phyloP scores from a whole-genome alignment of 1,284 basidiomycete genomes.

The Pyrrhoderma lamaoense region DNA sequence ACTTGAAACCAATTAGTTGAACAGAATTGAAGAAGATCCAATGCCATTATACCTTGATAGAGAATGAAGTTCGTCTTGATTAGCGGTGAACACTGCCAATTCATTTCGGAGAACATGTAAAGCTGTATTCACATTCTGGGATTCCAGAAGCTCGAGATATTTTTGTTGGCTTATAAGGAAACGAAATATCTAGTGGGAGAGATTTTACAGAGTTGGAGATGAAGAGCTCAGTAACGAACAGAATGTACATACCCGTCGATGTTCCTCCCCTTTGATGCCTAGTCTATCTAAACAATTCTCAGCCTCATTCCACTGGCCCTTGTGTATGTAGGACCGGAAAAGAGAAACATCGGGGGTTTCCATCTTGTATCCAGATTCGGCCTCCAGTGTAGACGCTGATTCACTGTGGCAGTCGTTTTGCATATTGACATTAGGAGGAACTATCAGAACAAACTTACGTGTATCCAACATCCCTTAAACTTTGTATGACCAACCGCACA shows the following conservation, averaged over 20 bases:
- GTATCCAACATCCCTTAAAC: conserved; percentile 89
- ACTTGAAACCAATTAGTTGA: conserved; percentile 33
- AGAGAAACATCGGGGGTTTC: conserved; percentile 74
- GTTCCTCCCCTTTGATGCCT: conserved; percentile 59
- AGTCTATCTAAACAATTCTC: conserved; percentile 64
- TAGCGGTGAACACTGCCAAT: conserved; percentile 71
- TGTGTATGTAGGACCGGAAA: conserved; percentile 78
- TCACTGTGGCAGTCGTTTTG: too few relatives aligned
- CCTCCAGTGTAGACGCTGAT: conserved; percentile 81
- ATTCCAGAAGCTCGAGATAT: conserved; percentile 91
- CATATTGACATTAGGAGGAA: conserved; percentile 16
- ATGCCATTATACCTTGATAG: conserved; percentile 64
- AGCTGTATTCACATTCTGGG: conserved; percentile 74
- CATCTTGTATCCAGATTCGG: conserved; percentile 87
- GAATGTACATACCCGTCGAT: conserved; percentile 47
- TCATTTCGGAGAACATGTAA: conserved; percentile 83
- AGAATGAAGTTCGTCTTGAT: conserved; percentile 73
- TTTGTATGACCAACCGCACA: conserved; percentile 86
- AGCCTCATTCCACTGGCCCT: conserved; percentile 81
- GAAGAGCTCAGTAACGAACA: conserved; percentile 18
- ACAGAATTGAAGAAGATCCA: background rate
- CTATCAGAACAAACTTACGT: conserved; percentile 55
- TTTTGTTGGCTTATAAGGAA: conserved; percentile 93
- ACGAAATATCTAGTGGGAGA: conserved; percentile 55
- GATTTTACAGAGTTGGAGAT: conserved; percentile 20